Evolutionary conservation across 1,139 yeast species (phyloP).

Genomic region (Yamadazyma pseudoaaseri): DNA sequence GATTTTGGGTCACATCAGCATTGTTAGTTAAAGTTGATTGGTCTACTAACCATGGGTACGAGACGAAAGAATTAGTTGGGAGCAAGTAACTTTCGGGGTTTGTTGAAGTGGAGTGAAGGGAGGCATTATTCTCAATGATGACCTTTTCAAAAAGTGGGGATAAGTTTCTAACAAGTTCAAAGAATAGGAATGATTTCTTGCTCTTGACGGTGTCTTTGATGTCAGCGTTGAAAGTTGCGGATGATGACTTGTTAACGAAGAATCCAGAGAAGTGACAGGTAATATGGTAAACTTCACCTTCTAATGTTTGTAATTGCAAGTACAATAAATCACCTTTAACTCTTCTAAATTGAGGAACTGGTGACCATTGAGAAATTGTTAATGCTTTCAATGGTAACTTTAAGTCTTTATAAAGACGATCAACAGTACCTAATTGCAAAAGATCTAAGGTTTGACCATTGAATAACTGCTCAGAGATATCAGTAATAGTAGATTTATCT

Average conservation of each 20-base stretch:
- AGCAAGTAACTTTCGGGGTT: conserved; percentile 55
- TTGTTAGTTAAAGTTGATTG: conserved; percentile 21
- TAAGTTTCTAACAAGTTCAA: conserved; percentile 49
- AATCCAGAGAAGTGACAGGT: conserved; percentile 81
- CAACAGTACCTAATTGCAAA: conserved; percentile 4
- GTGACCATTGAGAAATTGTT: conserved; percentile 80
- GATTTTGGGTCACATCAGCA: conserved; percentile 66
- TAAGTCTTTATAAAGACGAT: conserved; percentile 11
- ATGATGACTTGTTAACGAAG: conserved; percentile 67
- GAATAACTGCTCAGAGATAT: conserved; percentile 5
- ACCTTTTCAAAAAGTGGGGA: conserved; percentile 52
- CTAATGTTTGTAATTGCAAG: conserved; percentile 71
- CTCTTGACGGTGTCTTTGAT: conserved; percentile 39
- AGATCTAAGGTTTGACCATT: conserved; percentile 2
- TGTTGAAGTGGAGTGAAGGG: conserved; percentile 45
- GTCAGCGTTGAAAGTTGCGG: conserved; percentile 67
- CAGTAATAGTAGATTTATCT: conserved; percentile 13
- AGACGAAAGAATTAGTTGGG: conserved; percentile 60
- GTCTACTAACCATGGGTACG: conserved; percentile 76
- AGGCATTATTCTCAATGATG: conserved; percentile 39
- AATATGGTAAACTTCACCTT: conserved; percentile 74
- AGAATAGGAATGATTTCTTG: conserved; percentile 46
- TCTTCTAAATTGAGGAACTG: conserved; percentile 67
- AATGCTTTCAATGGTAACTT: conserved; percentile 50
- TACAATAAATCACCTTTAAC: conserved; percentile 79